Evolutionary conservation across 2,329 filamentous ascomycete species (phyloP).

Genomic region (Ophiocordyceps unilateralis): DNA sequence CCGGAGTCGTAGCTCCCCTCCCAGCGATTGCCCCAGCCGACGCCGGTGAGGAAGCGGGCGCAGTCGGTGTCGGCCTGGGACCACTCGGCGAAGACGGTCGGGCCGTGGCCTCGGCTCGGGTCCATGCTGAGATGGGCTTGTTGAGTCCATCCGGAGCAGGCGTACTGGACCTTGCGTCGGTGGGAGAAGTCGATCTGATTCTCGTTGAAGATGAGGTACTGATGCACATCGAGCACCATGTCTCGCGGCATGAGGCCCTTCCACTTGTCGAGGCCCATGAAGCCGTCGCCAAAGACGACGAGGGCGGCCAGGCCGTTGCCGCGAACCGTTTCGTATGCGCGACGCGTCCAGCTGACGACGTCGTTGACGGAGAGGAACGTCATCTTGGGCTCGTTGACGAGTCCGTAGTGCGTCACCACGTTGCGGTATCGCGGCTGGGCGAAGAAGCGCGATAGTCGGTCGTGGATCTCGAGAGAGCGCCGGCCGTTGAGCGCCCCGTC

Average conservation of each 20-base stretch:
- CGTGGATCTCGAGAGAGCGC: slow-evolving; percentile 72
- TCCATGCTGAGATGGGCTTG: slow-evolving; percentile 61
- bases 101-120: slow-evolving; percentile 66
- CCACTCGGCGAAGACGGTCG: slow-evolving; percentile 93
- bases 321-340: slow-evolving; percentile 56
- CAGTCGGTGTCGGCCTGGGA: slow-evolving; percentile 96
- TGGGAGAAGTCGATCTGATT: slow-evolving; percentile 72
- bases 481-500: slow-evolving; percentile 63
- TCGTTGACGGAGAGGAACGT: slow-evolving; percentile 44
- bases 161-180: slow-evolving; percentile 68
- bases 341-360: slow-evolving; percentile 65
- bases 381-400: slow-evolving; percentile 92
- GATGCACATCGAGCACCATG: slow-evolving; percentile 87
- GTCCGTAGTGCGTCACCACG: slow-evolving; percentile 79
- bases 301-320: slow-evolving; percentile 56
- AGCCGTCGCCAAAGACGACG: slow-evolving; percentile 85
- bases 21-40: slow-evolving; percentile 79
- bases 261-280: slow-evolving; percentile 84
- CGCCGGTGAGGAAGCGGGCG: slow-evolving; percentile 71
- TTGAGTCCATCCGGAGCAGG: slow-evolving; percentile 71
- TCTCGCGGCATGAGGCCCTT: slow-evolving; percentile 60
- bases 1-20: slow-evolving; percentile 67
- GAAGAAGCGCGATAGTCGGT: slow-evolving; percentile 80
- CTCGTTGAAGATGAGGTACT: slow-evolving; percentile 96
- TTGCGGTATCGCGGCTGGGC: slow-evolving; percentile 85